Evolutionary conservation across 2,329 filamentous ascomycete species (phyloP).

Genomic region (Reticulascus tulasneorum): DNA sequence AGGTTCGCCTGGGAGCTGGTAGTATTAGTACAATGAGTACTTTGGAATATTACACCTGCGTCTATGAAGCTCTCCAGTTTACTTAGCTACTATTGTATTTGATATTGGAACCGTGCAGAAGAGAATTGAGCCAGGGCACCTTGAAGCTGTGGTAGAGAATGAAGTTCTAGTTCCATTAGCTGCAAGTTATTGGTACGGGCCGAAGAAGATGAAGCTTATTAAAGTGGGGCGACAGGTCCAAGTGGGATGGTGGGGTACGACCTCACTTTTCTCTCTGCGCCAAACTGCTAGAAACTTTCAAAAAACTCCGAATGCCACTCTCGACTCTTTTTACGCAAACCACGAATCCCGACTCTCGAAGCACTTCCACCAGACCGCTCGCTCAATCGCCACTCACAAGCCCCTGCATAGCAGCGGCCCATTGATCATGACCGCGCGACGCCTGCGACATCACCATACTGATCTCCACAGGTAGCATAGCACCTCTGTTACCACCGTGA

Average conservation of each 20-base stretch:
- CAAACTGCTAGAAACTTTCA: constrained; percentile 9
- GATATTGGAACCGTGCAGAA: too few species aligned
- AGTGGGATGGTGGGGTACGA: constrained; percentile 14
- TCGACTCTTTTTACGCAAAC: neutral
- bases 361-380: neutral
- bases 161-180: too few species aligned
- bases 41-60: too few species aligned
- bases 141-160: too few species aligned
- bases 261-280: constrained; percentile 6
- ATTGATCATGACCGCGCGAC: constrained; percentile 11
- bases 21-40: too few species aligned
- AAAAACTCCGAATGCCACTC: constrained; percentile 9
- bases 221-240: neutral
- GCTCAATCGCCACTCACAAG: constrained; percentile 2
- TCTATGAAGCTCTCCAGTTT: too few species aligned
- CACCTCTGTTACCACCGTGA: constrained; percentile 4
- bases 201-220: neutral
- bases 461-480: constrained; percentile 8
- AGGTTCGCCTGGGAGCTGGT: too few species aligned
- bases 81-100: too few species aligned
- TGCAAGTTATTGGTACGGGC: neutral
- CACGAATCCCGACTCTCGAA: neutral
- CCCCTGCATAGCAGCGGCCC: neutral
- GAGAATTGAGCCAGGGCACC: too few species aligned
- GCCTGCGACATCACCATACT: constrained; percentile 9